A percentile compares a stretch with the other conserved stretches of the same genome.
These are phyloP conservation scores for Flaveria floridana DNA, from an alignment of 140 eudicot genomes.

Conservation along the genomic window DNA sequence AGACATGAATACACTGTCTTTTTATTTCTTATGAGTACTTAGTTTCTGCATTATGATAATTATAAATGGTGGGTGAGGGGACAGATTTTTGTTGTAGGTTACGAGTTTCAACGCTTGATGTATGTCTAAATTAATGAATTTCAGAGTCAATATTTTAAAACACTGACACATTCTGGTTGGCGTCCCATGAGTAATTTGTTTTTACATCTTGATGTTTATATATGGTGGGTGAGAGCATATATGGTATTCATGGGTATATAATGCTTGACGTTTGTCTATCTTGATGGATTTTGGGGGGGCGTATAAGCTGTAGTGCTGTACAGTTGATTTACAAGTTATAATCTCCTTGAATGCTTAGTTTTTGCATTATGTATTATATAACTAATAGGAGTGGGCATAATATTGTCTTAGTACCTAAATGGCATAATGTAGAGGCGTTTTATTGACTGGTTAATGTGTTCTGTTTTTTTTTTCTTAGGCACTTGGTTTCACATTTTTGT, in stretches of 20 bases:
- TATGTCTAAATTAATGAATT: conserved; percentile 2
- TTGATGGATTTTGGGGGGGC: conserved; percentile 13
- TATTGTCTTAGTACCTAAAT: conserved; percentile 19
- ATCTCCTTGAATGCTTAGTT: neutral
- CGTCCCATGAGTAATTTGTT: conserved; percentile 20
- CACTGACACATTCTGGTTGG: conserved; percentile 21
- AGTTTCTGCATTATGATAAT: conserved; percentile 22
- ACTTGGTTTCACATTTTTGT: conserved; percentile 8
- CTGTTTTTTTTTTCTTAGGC: conserved; percentile 4
- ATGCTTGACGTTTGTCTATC: conserved; percentile 17
- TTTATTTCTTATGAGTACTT: neutral
- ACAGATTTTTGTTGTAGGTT: conserved; percentile 24
- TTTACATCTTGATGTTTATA: conserved; percentile 23
- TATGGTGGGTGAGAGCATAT: conserved; percentile 18
- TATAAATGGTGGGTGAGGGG: conserved; percentile 23
- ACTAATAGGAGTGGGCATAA: conserved; percentile 24
- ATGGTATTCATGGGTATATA: neutral
- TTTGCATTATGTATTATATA: conserved; percentile 4
- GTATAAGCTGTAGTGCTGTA: neutral
- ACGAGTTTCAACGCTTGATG: conserved; percentile 10
- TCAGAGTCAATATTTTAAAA: neutral
- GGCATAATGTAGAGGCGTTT: conserved; percentile 4
- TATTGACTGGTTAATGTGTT: neutral
- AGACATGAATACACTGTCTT: neutral
- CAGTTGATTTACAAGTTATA: neutral